Evolutionary conservation across 331 rosid species (phyloP).

Genomic region (Dryas integrifolia): DNA sequence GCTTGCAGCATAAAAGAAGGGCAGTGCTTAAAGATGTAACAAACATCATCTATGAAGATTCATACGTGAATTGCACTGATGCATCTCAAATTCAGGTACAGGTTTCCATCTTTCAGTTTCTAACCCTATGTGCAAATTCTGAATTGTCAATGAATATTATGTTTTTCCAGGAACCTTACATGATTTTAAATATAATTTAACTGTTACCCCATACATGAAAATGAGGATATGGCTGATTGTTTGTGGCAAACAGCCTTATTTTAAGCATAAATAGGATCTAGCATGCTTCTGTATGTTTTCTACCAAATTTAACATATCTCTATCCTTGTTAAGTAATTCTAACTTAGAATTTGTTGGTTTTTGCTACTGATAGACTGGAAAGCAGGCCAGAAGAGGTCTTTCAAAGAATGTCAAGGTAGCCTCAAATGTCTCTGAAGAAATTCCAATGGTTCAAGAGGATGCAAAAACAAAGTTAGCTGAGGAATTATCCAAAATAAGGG

Average conservation of each 20-base stretch:
- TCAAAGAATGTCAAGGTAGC: conserved; percentile 34
- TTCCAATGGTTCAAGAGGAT: conserved; percentile 47
- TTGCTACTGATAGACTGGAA: conserved; percentile 30
- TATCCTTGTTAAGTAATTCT: neutral
- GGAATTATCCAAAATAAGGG: conserved; percentile 65
- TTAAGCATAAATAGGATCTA: neutral
- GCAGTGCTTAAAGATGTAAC: conserved; percentile 69
- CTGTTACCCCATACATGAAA: neutral
- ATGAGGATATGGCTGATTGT: neutral
- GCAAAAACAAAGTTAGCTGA: conserved; percentile 59
- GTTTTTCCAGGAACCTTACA: neutral
- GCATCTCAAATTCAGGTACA: conserved; percentile 51
- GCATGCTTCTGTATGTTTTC: conserved; percentile 4
- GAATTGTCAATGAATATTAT: neutral
- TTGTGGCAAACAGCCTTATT: neutral
- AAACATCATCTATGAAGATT: conserved; percentile 32
- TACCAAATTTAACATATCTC: neutral
- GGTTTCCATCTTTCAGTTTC: conserved; percentile 1
- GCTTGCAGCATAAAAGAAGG: conserved; percentile 58
- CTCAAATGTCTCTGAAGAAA: conserved; percentile 33
- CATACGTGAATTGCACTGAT: conserved; percentile 19
- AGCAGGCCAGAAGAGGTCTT: conserved; percentile 41
- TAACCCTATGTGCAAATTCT: neutral
- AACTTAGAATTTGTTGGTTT: conserved; percentile 32
- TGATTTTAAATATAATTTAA: neutral